Evolutionary conservation across 2,329 filamentous ascomycete genomes (phyloP).

Genomic region (Pseudovirgaria hyperparasitica): DNA sequence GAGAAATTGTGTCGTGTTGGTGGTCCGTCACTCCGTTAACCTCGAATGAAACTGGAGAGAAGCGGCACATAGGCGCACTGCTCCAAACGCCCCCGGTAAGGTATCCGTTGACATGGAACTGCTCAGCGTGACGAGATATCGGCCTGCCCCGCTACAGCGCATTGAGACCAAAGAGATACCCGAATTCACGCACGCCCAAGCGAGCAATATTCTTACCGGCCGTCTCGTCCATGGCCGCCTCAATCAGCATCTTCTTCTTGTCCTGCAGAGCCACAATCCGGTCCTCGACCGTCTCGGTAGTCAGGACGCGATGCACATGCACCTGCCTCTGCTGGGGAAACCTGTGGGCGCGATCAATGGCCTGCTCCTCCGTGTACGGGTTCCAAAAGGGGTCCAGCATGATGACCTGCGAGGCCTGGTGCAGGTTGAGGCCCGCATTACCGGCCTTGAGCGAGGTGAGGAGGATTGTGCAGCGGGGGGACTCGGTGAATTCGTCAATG

Average conservation of each 20-base stretch:
- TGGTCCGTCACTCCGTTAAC: too few relatives aligned
- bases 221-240: conserved; percentile 66
- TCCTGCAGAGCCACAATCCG: conserved; percentile 70
- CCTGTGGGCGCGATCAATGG: conserved; percentile 77
- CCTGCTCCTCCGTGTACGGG: conserved; percentile 83
- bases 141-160: too few relatives aligned
- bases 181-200: conserved; percentile 53
- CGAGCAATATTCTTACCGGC: conserved; percentile 54
- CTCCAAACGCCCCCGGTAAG: too few relatives aligned
- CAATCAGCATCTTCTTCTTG: conserved; percentile 63
- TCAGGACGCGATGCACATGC: conserved; percentile 66
- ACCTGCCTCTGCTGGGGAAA: conserved; percentile 69
- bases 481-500: conserved; percentile 54
- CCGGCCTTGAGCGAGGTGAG: conserved; percentile 69
- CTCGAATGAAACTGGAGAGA: too few relatives aligned
- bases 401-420: conserved; percentile 71
- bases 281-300: conserved; percentile 72
- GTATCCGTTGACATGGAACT: too few relatives aligned
- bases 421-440: conserved; percentile 77
- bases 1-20: too few relatives aligned
- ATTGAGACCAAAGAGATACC: conserved; percentile 50
- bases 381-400: conserved; percentile 94
- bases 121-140: too few relatives aligned
- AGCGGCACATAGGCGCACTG: too few relatives aligned
- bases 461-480: conserved; percentile 52